Evolutionary conservation across 352 stramenopile species (phyloP).

Genomic region (Plasmopara viticola): DNA sequence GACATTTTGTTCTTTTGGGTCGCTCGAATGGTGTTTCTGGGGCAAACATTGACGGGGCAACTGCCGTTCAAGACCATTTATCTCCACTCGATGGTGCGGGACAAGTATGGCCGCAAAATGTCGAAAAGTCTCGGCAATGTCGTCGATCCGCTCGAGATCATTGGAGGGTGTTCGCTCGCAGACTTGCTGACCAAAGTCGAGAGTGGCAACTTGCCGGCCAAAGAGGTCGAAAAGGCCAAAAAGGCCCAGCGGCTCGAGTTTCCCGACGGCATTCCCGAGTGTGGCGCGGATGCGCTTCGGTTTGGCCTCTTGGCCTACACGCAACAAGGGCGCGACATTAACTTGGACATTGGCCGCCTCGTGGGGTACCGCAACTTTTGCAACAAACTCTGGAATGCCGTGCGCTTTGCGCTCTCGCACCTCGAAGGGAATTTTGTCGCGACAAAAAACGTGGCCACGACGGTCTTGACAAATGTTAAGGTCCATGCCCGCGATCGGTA

Average conservation of each 20-base stretch:
- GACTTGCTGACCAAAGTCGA: constrained; percentile 94
- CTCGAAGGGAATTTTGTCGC: constrained; percentile 75
- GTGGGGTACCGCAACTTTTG: constrained; percentile 99
- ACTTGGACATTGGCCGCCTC: constrained; percentile 98
- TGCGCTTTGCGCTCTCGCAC: constrained; percentile 96
- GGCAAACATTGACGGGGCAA: constrained; percentile 94
- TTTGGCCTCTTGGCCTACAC: constrained; percentile 97
- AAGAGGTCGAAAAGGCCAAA: constrained; percentile 97
- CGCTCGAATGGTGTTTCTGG: constrained; percentile 95
- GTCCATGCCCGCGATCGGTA: constrained; percentile 68
- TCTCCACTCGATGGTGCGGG: constrained; percentile 96
- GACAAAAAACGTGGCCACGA: constrained; percentile 47
- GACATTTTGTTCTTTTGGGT: constrained; percentile 99
- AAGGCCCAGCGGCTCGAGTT: constrained; percentile 97
- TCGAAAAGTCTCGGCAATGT: constrained; percentile 99
- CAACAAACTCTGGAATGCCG: constrained; percentile 99
- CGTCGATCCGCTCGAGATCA: constrained; percentile 97
- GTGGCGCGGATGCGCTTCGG: constrained; percentile 96
- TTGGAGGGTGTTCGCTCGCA: constrained; percentile 93
- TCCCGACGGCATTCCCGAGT: constrained; percentile 98
- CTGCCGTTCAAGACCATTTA: constrained; percentile 97
- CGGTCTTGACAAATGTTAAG: constrained; percentile 56
- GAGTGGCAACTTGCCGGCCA: constrained; percentile 94
- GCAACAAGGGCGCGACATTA: constrained; percentile 95
- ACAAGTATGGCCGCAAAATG: constrained; percentile 99